Conservation (phyloP, 768 basidiomycete genomes). For the Mycena olivaceomarginata region DNA sequence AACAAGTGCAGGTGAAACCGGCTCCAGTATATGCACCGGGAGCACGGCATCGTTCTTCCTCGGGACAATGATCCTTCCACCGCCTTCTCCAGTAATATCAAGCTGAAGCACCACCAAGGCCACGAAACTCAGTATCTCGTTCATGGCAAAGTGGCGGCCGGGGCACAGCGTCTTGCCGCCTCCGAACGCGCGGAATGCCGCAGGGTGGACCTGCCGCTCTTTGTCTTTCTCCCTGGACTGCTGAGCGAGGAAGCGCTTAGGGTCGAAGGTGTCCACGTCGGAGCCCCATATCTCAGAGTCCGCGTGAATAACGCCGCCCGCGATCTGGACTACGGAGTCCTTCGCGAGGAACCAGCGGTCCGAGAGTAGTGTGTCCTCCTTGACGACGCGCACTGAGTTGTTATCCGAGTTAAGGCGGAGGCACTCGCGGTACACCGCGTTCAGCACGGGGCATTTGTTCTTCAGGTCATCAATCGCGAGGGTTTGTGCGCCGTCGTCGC, state of each 20-base stretch:
- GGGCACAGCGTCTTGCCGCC: constrained; percentile 44
- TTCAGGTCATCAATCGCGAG: constrained; percentile 34
- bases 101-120: constrained; percentile 39
- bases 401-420: constrained; percentile 41
- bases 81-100: constrained; percentile 18
- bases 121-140: constrained; percentile 37
- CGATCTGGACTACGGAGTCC: constrained; percentile 38
- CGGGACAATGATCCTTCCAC: constrained; percentile 24
- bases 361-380: constrained; percentile 31
- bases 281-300: constrained; percentile 38
- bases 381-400: constrained; percentile 39
- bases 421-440: constrained; percentile 40
- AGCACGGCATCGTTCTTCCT: constrained; percentile 34
- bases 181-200: constrained; percentile 42
- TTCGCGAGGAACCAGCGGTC: constrained; percentile 27
- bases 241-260: constrained; percentile 30
- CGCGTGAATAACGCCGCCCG: constrained; percentile 41
- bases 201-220: constrained; percentile 37
- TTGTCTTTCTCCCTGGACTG: constrained; percentile 4
- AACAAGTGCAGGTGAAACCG: constrained; percentile 10
- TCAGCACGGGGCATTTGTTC: constrained; percentile 33
- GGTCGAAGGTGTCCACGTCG: constrained; percentile 33
- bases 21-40: constrained; percentile 40
- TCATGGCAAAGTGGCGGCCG: constrained; percentile 40
- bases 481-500: neutral